Evolutionary conservation across 106 monocot genomes (phyloP).

Genomic region (Dioscorea alata): DNA sequence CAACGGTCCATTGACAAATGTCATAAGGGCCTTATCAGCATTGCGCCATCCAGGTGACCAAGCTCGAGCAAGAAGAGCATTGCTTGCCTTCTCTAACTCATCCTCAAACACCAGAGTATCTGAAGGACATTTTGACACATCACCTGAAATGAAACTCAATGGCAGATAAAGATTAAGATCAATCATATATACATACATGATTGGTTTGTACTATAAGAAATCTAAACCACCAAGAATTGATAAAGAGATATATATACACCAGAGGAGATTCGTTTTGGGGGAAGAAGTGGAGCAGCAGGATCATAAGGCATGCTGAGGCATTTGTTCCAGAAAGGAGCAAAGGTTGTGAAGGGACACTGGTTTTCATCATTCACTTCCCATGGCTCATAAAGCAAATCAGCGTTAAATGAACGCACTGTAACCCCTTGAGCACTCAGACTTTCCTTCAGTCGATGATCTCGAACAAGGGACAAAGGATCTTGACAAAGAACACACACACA

Average conservation of each 20-base stretch:
- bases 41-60: conserved; percentile 97
- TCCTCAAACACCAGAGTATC: conserved; percentile 78
- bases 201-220: too few relatives aligned
- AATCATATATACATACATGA: too few relatives aligned
- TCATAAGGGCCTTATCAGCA: conserved; percentile 66
- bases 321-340: conserved; percentile 82
- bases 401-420: conserved; percentile 75
- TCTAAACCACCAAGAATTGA: too few relatives aligned
- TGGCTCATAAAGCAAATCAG: conserved; percentile 91
- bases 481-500: conserved; percentile 9
- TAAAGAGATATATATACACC: conserved; percentile 24
- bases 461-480: conserved; percentile 91
- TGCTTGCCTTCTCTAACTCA: conserved; percentile 79
- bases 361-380: conserved; percentile 91
- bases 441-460: conserved; percentile 81
- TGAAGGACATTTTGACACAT: conserved; percentile 62
- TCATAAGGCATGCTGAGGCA: conserved; percentile 93
- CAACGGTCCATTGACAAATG: conserved; percentile 72
- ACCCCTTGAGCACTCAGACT: conserved; percentile 50
- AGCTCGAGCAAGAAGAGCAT: conserved; percentile 88
- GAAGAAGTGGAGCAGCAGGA: conserved; percentile 71
- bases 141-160: conserved; percentile 19
- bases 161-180: neutral
- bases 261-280: conserved; percentile 67
- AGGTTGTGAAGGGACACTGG: conserved; percentile 60